Evolutionary conservation across 345 rosid species (phyloP).

Genomic region (Eucalyptus regnans): DNA sequence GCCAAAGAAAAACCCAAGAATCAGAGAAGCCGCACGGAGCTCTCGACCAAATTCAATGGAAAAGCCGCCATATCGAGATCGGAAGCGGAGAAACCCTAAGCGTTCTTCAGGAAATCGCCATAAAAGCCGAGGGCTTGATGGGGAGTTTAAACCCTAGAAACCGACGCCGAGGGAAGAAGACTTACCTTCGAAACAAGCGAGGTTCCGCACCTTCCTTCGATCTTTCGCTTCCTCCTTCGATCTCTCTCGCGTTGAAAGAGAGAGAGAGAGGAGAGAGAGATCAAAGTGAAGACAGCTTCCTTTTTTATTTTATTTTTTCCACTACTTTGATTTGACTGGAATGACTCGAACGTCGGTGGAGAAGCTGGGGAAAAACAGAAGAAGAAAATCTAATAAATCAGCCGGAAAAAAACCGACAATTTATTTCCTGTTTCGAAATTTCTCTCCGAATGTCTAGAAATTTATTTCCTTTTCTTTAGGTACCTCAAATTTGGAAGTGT

Average conservation of each 20-base stretch:
- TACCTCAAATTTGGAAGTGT: too few relatives aligned
- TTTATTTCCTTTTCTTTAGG: too few relatives aligned
- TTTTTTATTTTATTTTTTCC: background rate
- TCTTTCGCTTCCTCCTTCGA: background rate
- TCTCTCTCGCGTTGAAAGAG: background rate
- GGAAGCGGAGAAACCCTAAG: background rate
- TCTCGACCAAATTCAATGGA: background rate
- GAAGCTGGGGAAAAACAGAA: background rate
- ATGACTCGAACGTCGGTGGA: background rate
- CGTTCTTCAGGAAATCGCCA: background rate
- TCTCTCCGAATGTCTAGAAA: background rate
- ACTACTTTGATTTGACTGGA: background rate
- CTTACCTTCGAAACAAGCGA: background rate
- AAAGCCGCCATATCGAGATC: background rate
- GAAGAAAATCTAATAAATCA: background rate
- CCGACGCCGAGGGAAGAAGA: background rate
- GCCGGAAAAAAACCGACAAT: background rate
- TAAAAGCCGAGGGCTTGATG: background rate
- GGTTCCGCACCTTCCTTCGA: background rate
- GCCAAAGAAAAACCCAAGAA: background rate
- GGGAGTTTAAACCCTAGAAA: background rate
- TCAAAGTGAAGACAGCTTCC: background rate
- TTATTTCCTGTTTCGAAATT: background rate
- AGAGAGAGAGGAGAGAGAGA: background rate
- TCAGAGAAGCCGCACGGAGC: background rate